phyloP scores from a whole-genome alignment of 192 early-diverging fungal genomes.

The Coemansia sp. region DNA sequence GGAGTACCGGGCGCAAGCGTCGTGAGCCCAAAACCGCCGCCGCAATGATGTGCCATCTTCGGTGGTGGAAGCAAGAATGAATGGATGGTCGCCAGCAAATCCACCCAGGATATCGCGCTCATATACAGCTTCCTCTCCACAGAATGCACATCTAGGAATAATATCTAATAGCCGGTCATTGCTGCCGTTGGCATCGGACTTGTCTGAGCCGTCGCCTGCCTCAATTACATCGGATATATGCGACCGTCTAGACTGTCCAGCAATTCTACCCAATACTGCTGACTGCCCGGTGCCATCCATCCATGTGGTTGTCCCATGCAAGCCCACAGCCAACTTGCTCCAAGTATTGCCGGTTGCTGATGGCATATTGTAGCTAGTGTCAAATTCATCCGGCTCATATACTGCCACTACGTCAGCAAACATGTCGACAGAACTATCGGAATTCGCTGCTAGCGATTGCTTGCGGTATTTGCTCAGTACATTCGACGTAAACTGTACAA shows the following conservation, averaged over 20 bases:
- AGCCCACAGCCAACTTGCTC: slow-evolving; percentile 39
- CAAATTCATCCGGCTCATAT: slow-evolving; percentile 44
- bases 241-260: slow-evolving; percentile 11
- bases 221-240: slow-evolving; percentile 15
- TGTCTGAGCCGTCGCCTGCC: neutral
- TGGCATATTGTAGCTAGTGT: slow-evolving; percentile 15
- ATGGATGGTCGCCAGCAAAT: slow-evolving; percentile 50
- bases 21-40: slow-evolving; percentile 79
- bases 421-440: slow-evolving; percentile 11
- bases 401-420: slow-evolving; percentile 13
- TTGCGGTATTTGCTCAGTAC: slow-evolving; percentile 19
- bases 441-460: slow-evolving; percentile 1
- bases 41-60: slow-evolving; percentile 56
- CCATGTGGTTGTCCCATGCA: slow-evolving; percentile 45
- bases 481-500: slow-evolving; percentile 31
- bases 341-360: slow-evolving; percentile 9
- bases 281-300: slow-evolving; percentile 11
- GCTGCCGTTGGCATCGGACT: neutral
- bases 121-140: slow-evolving; percentile 56
- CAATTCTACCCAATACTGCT: slow-evolving; percentile 15
- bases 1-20: slow-evolving; percentile 76
- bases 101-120: slow-evolving; percentile 9
- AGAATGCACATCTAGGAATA: slow-evolving; percentile 49
- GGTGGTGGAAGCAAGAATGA: slow-evolving; percentile 55
- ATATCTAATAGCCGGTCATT: neutral